A percentile compares a stretch with the other conserved stretches of the same genome.
Conservation (phyloP, 805 yeast genomes). For the Wickerhamomyces kurtzmanii region DNA sequence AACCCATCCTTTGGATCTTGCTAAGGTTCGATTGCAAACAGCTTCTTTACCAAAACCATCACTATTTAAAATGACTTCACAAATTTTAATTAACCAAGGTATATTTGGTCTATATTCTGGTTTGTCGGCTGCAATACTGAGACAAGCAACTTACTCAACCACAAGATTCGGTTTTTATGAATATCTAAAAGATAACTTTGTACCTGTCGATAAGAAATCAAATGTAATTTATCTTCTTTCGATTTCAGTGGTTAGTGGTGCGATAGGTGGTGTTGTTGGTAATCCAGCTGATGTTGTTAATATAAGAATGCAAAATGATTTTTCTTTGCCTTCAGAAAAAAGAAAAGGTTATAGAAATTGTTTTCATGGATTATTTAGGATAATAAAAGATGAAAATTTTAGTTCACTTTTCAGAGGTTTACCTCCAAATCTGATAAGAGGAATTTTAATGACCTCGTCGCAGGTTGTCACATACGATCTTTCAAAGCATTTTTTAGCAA, state of each 20-base stretch:
- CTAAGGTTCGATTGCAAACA: slow-evolving; percentile 81
- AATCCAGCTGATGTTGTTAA: slow-evolving; percentile 85
- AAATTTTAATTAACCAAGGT: slow-evolving; percentile 59
- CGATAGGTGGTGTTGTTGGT: slow-evolving; percentile 76
- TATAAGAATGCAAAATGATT: slow-evolving; percentile 87
- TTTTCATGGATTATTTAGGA: slow-evolving; percentile 59
- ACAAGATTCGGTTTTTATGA: slow-evolving; percentile 86
- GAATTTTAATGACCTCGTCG: slow-evolving; percentile 82
- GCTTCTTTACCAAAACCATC: slow-evolving; percentile 59
- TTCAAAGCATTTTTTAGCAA: slow-evolving; percentile 53
- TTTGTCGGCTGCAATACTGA: slow-evolving; percentile 65
- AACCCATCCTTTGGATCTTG: slow-evolving; percentile 80
- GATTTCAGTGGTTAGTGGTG: slow-evolving; percentile 80
- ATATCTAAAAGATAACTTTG: slow-evolving; percentile 48
- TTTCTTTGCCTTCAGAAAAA: slow-evolving; percentile 49
- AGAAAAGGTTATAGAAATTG: slow-evolving; percentile 74
- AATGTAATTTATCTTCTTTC: slow-evolving; percentile 56
- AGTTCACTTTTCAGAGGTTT: slow-evolving; percentile 60
- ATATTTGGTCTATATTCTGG: slow-evolving; percentile 67
- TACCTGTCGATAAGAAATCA: slow-evolving; percentile 33
- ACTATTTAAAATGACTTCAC: slow-evolving; percentile 48
- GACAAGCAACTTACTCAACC: slow-evolving; percentile 86
- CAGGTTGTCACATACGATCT: slow-evolving; percentile 85
- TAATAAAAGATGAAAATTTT: slow-evolving; percentile 51
- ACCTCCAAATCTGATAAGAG: slow-evolving; percentile 70